A percentile compares a stretch with the other conserved stretches of the same genome.
Conservation (phyloP, 2,329 filamentous ascomycete genomes). For the Thelonectria blattea region DNA sequence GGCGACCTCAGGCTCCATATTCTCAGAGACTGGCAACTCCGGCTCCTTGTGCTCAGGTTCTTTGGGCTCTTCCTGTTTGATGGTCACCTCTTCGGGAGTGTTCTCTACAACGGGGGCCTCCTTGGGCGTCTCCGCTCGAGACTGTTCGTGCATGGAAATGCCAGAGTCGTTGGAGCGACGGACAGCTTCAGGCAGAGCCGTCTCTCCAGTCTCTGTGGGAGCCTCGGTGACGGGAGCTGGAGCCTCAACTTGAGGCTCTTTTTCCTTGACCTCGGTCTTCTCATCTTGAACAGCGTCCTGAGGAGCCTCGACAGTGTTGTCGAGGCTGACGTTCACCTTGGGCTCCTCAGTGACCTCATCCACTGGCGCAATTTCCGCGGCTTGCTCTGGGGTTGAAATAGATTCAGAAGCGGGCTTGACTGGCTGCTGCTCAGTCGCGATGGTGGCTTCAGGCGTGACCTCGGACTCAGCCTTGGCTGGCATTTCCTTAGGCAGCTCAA, state of each 20-base stretch:
- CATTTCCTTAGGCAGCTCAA: constrained; percentile 3
- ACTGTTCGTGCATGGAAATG: constrained; percentile 29
- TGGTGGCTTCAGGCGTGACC: constrained; percentile 6
- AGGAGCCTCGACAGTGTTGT: constrained; percentile 30
- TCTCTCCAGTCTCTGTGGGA: constrained; percentile 2
- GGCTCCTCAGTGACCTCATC: constrained; percentile 6
- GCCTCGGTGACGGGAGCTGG: background rate
- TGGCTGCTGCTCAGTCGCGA: constrained; percentile 14
- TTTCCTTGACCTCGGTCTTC: constrained; percentile 13
- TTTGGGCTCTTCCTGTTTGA: constrained; percentile 2
- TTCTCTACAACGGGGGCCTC: constrained; percentile 17
- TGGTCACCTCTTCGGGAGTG: constrained; percentile 7
- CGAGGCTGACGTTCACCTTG: constrained; percentile 14
- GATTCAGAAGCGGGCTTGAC: constrained; percentile 9
- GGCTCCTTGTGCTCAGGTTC: constrained; percentile 2
- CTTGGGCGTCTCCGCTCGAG: background rate
- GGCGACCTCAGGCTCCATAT: background rate
- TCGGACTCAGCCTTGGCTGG: constrained; percentile 3
- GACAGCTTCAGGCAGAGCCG: constrained; percentile 6
- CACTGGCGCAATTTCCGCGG: constrained; percentile 7
- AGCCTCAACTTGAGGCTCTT: constrained; percentile 3
- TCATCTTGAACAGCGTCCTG: constrained; percentile 8
- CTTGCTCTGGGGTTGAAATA: constrained; percentile 6
- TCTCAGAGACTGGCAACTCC: background rate
- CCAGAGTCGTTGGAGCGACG: constrained; percentile 32